These are phyloP conservation scores for Annulohypoxylon truncatum DNA, from an alignment of 2,329 filamentous ascomycete species.

Conservation along the genomic window DNA sequence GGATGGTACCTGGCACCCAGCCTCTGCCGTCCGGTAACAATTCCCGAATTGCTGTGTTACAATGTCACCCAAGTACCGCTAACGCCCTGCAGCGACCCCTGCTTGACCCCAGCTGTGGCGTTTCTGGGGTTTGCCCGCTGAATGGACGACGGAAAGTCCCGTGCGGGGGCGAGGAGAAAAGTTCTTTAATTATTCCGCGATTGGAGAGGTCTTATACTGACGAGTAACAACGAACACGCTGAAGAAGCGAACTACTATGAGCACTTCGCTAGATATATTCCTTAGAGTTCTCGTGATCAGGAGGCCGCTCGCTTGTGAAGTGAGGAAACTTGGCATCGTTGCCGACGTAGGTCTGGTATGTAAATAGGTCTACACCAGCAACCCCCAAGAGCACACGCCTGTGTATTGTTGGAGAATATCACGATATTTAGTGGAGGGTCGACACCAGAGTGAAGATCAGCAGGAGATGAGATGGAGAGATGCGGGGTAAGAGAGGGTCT, in stretches of 20 bases:
- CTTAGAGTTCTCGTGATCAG: conserved; percentile 15
- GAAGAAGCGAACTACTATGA: conserved; percentile 9
- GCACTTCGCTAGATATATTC: conserved; percentile 7
- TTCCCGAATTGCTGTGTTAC: conserved; percentile 43
- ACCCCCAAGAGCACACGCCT: conserved; percentile 15
- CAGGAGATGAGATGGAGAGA: conserved; percentile 33
- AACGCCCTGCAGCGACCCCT: conserved; percentile 28
- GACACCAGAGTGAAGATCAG: conserved; percentile 20
- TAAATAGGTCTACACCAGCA: conserved; percentile 23
- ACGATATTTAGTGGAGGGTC: conserved; percentile 23
- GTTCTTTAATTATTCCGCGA: conserved; percentile 13
- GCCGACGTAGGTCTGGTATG: conserved; percentile 22
- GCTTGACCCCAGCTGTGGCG: conserved; percentile 27
- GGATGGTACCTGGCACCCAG: conserved; percentile 25
- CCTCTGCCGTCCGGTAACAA: conserved; percentile 42
- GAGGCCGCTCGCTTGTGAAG: conserved; percentile 28
- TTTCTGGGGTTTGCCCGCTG: conserved; percentile 26
- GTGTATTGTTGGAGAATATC: conserved; percentile 31
- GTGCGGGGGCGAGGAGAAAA: conserved; percentile 41
- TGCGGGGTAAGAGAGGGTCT: conserved; percentile 39
- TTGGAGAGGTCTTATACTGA: conserved; percentile 23
- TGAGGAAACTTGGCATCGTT: conserved; percentile 17
- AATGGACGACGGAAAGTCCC: conserved; percentile 29
- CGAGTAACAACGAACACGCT: conserved; percentile 18
- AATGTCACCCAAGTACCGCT: conserved; percentile 41